These are phyloP conservation scores for Saccharomycopsis sp. DNA, from an alignment of 805 yeast species.

Conservation along the genomic window DNA sequence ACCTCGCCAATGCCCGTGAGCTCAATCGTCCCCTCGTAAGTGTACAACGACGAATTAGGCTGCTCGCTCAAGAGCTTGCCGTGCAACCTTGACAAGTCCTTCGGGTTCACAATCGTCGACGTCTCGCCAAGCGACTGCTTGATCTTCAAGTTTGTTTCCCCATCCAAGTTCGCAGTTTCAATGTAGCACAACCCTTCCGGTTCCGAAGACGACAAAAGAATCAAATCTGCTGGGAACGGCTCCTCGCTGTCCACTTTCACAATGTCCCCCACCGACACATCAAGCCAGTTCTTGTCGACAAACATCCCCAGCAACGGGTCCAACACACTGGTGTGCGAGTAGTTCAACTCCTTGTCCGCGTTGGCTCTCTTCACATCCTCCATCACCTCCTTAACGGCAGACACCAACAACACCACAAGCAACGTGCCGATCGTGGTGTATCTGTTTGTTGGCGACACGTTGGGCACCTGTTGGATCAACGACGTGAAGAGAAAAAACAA, in stretches of 20 bases:
- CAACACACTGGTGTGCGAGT: constrained; percentile 63
- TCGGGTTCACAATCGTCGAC: constrained; percentile 56
- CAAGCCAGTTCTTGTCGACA: constrained; percentile 66
- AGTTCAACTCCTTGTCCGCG: constrained; percentile 85
- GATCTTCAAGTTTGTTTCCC: constrained; percentile 93
- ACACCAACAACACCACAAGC: constrained; percentile 72
- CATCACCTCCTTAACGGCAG: constrained; percentile 83
- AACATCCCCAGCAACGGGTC: constrained; percentile 53
- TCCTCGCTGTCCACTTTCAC: constrained; percentile 79
- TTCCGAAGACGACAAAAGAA: constrained; percentile 82
- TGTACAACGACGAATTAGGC: constrained; percentile 89
- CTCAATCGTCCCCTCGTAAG: constrained; percentile 81
- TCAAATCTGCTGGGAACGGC: constrained; percentile 87
- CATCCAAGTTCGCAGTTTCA: constrained; percentile 95
- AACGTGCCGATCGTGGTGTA: constrained; percentile 93
- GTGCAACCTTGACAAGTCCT: constrained; percentile 41
- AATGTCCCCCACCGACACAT: constrained; percentile 85
- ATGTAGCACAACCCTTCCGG: constrained; percentile 97
- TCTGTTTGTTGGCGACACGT: constrained; percentile 92
- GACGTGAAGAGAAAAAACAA: constrained; percentile 89
- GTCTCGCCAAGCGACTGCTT: constrained; percentile 85
- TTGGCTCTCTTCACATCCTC: constrained; percentile 84
- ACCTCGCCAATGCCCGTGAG: constrained; percentile 40
- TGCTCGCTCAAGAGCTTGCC: constrained; percentile 74
- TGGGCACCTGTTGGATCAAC: constrained; percentile 91